Evolutionary conservation across 2,329 filamentous ascomycete species (phyloP).

Genomic region (Diaporthe caulivora): DNA sequence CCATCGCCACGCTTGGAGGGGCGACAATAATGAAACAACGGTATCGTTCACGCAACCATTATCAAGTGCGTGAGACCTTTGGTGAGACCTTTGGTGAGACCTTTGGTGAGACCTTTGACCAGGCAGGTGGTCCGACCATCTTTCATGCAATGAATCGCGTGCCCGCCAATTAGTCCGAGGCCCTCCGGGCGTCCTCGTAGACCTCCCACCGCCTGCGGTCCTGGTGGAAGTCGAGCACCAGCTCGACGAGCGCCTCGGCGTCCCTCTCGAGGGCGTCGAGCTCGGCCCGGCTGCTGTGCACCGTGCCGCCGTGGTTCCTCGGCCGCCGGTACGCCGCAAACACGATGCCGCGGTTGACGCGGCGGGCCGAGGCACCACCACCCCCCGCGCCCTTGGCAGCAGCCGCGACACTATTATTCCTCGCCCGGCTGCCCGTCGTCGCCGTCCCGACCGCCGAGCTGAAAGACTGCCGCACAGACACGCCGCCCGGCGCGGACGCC

Average conservation of each 20-base stretch:
- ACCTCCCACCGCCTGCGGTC: constrained; percentile 36
- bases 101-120: background rate
- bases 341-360: constrained; percentile 64
- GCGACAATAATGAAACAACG: background rate
- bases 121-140: too few relatives aligned
- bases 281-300: constrained; percentile 54
- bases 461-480: constrained; percentile 7
- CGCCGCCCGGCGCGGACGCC: constrained; percentile 1
- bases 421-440: background rate
- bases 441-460: constrained; percentile 25
- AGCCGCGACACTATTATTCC: background rate
- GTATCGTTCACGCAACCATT: background rate
- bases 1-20: too few relatives aligned
- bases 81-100: too few relatives aligned
- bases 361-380: background rate
- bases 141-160: background rate
- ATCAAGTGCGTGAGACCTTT: too few relatives aligned
- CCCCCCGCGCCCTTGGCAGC: background rate
- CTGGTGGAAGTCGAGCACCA: constrained; percentile 63
- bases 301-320: constrained; percentile 51
- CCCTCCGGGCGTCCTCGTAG: constrained; percentile 26
- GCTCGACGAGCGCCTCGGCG: constrained; percentile 65
- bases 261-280: constrained; percentile 61
- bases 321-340: constrained; percentile 69
- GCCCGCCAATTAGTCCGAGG: constrained; percentile 5